A percentile compares a stretch with the other conserved stretches of the same genome.
These are phyloP conservation scores for Zasmidium angulare DNA, from an alignment of 2,329 filamentous ascomycete species.

Conservation along the genomic window DNA sequence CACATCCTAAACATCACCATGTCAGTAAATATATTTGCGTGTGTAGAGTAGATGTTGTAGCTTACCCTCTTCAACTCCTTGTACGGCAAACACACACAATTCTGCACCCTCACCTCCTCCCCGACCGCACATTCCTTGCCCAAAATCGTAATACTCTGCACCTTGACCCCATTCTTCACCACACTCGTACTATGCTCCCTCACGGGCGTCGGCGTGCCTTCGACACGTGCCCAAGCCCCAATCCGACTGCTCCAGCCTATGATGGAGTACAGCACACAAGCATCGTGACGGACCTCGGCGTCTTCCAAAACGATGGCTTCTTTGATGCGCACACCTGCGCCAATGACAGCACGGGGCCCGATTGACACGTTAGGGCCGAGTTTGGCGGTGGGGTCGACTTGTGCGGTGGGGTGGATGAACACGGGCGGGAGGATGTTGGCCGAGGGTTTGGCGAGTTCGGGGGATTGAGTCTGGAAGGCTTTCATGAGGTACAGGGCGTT, in stretches of 20 bases:
- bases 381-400: conserved; percentile 91
- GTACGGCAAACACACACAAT: conserved; percentile 95
- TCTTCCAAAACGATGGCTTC: conserved; percentile 96
- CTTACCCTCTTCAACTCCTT: conserved; percentile 95
- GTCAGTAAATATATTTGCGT: no score
- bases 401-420: conserved; percentile 89
- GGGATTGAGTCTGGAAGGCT: conserved; percentile 78
- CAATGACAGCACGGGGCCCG: conserved; percentile 81
- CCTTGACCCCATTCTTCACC: conserved; percentile 96
- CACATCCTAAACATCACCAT: conserved; percentile 63
- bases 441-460: conserved; percentile 79
- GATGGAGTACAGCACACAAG: conserved; percentile 92
- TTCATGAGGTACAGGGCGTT: conserved; percentile 96
- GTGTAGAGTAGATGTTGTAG: conserved; percentile 30
- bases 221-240: conserved; percentile 96
- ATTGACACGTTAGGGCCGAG: conserved; percentile 96
- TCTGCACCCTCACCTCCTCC: conserved; percentile 93
- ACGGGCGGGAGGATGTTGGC: conserved; percentile 88
- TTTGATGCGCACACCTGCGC: conserved; percentile 87
- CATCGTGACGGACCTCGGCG: conserved; percentile 92
- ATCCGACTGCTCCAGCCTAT: conserved; percentile 96
- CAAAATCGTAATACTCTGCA: conserved; percentile 95
- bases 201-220: conserved; percentile 86
- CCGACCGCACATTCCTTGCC: conserved; percentile 94
- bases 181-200: conserved; percentile 90